Evolutionary conservation across 1,139 yeast species (phyloP), one percentile per base, ranked within the genome.

Genomic region (Hansenula lynferdii): DNA sequence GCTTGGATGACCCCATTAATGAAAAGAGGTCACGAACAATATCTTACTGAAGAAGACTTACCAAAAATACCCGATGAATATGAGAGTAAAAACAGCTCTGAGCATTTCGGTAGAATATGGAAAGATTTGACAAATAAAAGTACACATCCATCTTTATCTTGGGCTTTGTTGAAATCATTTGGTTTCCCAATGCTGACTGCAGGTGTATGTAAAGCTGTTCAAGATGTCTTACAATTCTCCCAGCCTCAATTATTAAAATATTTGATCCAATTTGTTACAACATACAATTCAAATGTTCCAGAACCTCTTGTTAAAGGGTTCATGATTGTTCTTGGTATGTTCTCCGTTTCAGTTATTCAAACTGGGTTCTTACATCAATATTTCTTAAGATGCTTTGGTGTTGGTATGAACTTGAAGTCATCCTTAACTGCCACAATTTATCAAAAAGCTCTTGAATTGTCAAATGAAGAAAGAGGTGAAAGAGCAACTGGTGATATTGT

Each of bases 401-500:
- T 85, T 40, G 97, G 97, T 45, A 90, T 92, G 90, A 78, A 85
- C 51, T 76, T 90, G 44, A 86, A 84, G 59, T 77, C 96, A 21
- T 75, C 95, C 1, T 69, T 92, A 51, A 85, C 85, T 2, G 73
- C 95, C 2, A 72, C 85, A 16, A 77, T 92, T 42, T 94, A 89
- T 62, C 72, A 80, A 50, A 92, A 92, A 60, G 71, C 97, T 0
- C 67, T 94, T 46, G 77, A 75, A 8, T 70, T 94, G 43, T 86
- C 96, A 3, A 85, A 80, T 51, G 97, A 92, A 56, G 84, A 95
- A 8, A 80, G 86, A 40, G 83, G 78, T 40, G 70, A 75, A 39
- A 80, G 87, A 37, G 77, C 87, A 21, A 87, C 96, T n/a, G 98
- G 98, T 59, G 98, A 94, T 58, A 87, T 94, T 54, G 98, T 92